These are phyloP conservation scores for Bolboschoenoplectus hybrid DNA, from an alignment of 202 grass and related monocot species.

Conservation along the genomic window DNA sequence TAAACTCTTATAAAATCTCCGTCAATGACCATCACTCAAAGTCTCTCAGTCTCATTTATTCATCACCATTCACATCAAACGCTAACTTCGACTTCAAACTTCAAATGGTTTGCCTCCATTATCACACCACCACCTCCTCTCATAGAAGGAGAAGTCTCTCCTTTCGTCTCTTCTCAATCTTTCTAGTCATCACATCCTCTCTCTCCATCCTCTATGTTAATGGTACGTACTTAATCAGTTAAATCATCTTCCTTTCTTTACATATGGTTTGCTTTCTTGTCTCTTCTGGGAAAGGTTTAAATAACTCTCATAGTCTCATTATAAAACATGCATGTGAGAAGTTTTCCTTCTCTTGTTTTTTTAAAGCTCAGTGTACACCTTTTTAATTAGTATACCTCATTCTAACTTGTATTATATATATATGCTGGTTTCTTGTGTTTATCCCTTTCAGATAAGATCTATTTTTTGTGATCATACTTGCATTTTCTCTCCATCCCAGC, in stretches of 20 bases:
- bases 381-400: conserved; percentile 18
- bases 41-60: conserved; percentile 20
- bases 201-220: conserved; percentile 41
- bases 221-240: conserved; percentile 39
- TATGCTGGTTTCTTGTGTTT: not conserved
- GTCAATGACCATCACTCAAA: conserved; percentile 19
- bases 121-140: conserved; percentile 28
- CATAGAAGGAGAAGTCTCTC: conserved; percentile 27
- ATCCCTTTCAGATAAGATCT: not conserved
- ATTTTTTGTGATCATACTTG: not conserved
- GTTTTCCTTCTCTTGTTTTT: not conserved
- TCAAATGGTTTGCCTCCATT: conserved; percentile 58
- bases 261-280: not conserved
- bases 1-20: conserved; percentile 20
- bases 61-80: conserved; percentile 34
- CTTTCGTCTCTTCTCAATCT: conserved; percentile 48
- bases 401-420: not conserved
- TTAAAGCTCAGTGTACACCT: not conserved
- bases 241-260: not conserved
- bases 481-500: not conserved
- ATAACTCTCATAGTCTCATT: not conserved
- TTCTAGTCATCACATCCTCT: conserved; percentile 45
- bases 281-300: conserved; percentile 20
- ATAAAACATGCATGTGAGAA: not conserved
- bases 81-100: not conserved